Evolutionary conservation across 495 filamentous ascomycete species (phyloP).

Genomic region (Talaromyces nanjingensis): DNA sequence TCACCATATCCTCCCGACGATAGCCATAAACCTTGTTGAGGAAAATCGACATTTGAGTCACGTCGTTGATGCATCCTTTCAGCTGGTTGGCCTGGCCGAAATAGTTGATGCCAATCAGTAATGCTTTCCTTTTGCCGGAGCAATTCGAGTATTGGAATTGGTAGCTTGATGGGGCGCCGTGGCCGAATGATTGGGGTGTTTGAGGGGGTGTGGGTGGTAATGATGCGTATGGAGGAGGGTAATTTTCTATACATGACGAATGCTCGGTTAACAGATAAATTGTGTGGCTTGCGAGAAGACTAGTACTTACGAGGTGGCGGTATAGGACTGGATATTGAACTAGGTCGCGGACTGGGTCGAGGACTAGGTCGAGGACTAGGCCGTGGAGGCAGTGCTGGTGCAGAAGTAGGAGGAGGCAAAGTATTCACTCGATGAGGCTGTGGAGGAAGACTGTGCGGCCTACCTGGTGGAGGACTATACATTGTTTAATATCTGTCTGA

Average conservation of each 20-base stretch:
- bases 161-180: slow-evolving; percentile 71
- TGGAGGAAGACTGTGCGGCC: slow-evolving; percentile 6
- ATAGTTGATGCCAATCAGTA: slow-evolving; percentile 97
- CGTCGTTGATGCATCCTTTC: slow-evolving; percentile 95
- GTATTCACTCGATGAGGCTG: neutral
- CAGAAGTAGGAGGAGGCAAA: slow-evolving; percentile 1
- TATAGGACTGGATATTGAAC: neutral
- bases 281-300: neutral
- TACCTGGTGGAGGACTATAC: slow-evolving; percentile 1
- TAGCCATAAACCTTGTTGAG: slow-evolving; percentile 89
- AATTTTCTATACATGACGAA: neutral
- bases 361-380: neutral
- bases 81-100: slow-evolving; percentile 89
- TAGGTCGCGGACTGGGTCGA: neutral
- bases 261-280: neutral
- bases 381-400: neutral
- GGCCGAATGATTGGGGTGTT: slow-evolving; percentile 55
- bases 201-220: slow-evolving; percentile 28
- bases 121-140: slow-evolving; percentile 82
- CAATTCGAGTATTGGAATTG: slow-evolving; percentile 89
- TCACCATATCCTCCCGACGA: slow-evolving; percentile 95
- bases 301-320: neutral
- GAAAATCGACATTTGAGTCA: slow-evolving; percentile 93
- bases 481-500: neutral
- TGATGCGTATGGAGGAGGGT: neutral